Percentiles rank a stretch among this genome's conserved stretches.
Evolutionary conservation across 1,284 basidiomycete genomes (phyloP).

Genomic region (Chalciporus sp.): DNA sequence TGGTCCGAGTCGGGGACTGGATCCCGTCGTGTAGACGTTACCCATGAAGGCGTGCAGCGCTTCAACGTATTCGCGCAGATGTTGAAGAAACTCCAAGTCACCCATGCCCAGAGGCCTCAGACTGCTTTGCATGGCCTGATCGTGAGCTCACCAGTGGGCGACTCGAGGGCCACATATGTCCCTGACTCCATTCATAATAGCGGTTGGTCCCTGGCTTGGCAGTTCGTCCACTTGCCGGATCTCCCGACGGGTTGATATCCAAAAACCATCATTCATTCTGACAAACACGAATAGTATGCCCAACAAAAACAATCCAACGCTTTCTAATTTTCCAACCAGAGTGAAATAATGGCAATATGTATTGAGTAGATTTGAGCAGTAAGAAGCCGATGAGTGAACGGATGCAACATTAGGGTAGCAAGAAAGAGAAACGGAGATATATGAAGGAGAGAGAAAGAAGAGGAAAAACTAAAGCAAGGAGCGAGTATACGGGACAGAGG

Average conservation of each 20-base stretch:
- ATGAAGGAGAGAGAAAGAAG: not conserved
- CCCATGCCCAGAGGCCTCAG: too few species aligned
- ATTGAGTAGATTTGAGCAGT: conserved; percentile 31
- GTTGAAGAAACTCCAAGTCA: too few species aligned
- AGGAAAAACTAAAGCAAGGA: not conserved
- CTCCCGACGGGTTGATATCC: not conserved
- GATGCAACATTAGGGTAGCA: conserved; percentile 26
- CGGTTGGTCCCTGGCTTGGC: too few species aligned
- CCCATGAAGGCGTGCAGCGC: too few species aligned
- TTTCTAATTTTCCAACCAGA: conserved; percentile 17
- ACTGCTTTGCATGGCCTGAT: too few species aligned
- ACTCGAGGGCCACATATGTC: too few species aligned
- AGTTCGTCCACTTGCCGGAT: too few species aligned
- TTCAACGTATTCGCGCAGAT: too few species aligned
- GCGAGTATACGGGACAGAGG: not conserved
- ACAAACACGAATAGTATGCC: not conserved
- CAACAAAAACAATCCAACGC: conserved; percentile 4
- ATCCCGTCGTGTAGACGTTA: too few species aligned
- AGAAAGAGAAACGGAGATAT: not conserved
- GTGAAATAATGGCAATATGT: conserved; percentile 21
- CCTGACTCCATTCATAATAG: too few species aligned
- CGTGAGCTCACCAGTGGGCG: too few species aligned
- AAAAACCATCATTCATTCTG: not conserved
- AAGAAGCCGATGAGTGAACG: conserved; percentile 14
- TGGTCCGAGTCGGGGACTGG: too few species aligned